These are phyloP conservation scores for Blastocystis sp. DNA, from an alignment of 352 stramenopile species.

Conservation along the genomic window DNA sequence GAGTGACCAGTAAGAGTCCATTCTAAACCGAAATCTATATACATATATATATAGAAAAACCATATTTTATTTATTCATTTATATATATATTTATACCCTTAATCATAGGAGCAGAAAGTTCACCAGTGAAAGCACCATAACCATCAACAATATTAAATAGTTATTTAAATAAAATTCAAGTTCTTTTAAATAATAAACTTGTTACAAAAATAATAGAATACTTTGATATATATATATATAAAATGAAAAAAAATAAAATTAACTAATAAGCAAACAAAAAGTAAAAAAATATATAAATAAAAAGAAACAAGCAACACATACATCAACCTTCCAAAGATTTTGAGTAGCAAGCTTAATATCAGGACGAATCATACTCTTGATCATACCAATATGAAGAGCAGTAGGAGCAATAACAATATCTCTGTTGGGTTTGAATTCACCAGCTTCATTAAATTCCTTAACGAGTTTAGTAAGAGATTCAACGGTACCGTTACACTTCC, in stretches of 20 bases:
- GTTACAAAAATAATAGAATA: not conserved
- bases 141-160: slow-evolving; percentile 42
- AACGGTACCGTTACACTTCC: slow-evolving; percentile 53
- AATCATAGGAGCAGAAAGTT: slow-evolving; percentile 63
- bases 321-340: slow-evolving; percentile 52
- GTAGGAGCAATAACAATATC: slow-evolving; percentile 56
- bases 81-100: slow-evolving; percentile 41
- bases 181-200: not conserved
- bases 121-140: slow-evolving; percentile 64
- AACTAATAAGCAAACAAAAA: too few relatives aligned
- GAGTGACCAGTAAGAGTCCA: slow-evolving; percentile 66
- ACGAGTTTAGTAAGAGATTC: slow-evolving; percentile 48
- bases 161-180: slow-evolving; percentile 27
- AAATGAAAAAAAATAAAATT: not conserved
- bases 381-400: slow-evolving; percentile 50
- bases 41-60: too few relatives aligned
- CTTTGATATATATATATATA: too few relatives aligned
- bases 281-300: too few relatives aligned
- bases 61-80: slow-evolving; percentile 41
- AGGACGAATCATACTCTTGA: slow-evolving; percentile 47
- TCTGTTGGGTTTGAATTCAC: slow-evolving; percentile 45
- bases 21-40: slow-evolving; percentile 46
- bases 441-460: slow-evolving; percentile 47
- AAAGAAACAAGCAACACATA: too few relatives aligned
- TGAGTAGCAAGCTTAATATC: slow-evolving; percentile 54